Conservation (phyloP, 805 yeast species). For the Candida alai region DNA sequence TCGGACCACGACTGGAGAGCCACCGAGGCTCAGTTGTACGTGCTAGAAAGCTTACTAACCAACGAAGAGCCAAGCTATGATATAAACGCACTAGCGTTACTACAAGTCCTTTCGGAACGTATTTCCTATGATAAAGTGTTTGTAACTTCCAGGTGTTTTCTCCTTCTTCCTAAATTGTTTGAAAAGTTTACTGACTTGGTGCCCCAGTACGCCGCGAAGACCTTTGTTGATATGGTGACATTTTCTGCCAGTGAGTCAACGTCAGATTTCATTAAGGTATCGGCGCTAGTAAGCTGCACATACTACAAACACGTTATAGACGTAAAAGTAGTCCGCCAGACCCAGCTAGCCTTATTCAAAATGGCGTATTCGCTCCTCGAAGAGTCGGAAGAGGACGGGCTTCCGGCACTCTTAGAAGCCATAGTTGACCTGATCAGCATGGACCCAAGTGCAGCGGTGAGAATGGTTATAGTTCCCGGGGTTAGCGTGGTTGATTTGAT, state of each 20-base stretch:
- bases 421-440: slow-evolving; percentile 52
- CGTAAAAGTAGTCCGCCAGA: slow-evolving; percentile 8
- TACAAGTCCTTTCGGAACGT: slow-evolving; percentile 8
- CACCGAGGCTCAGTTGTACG: slow-evolving; percentile 39
- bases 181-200: slow-evolving; percentile 41
- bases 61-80: slow-evolving; percentile 32
- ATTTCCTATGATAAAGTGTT: slow-evolving; percentile 22
- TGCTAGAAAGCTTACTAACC: slow-evolving; percentile 40
- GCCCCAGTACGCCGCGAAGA: slow-evolving; percentile 20
- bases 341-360: slow-evolving; percentile 33
- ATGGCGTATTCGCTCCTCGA: slow-evolving; percentile 45
- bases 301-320: slow-evolving; percentile 38
- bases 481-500: slow-evolving; percentile 51
- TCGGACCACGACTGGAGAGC: slow-evolving; percentile 20
- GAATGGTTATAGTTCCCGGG: slow-evolving; percentile 10
- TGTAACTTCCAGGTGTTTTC: slow-evolving; percentile 45
- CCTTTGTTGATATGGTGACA: slow-evolving; percentile 23
- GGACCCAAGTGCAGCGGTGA: slow-evolving; percentile 23
- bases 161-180: slow-evolving; percentile 54
- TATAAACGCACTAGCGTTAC: slow-evolving; percentile 16
- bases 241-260: too few species aligned
- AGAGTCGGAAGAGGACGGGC: slow-evolving; percentile 77
- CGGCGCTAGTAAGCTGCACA: slow-evolving; percentile 50
- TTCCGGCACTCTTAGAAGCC: slow-evolving; percentile 68
- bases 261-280: slow-evolving; percentile 20